phyloP scores from a whole-genome alignment of 148 eudicot species.

The Drosera capensis region DNA sequence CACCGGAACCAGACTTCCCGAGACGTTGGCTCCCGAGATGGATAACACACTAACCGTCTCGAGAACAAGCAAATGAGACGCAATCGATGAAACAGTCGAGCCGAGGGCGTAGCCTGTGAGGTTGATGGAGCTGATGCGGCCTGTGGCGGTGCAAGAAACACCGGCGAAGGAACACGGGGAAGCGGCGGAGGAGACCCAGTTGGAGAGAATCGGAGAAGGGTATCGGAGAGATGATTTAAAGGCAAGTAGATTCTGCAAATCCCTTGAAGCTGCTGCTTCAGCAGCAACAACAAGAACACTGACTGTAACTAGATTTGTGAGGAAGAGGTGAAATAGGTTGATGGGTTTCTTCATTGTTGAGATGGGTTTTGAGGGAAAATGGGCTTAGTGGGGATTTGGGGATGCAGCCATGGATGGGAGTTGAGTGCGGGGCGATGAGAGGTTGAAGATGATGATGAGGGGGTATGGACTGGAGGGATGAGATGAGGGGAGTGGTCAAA shows the following conservation, averaged over 20 bases:
- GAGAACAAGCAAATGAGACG: too few relatives aligned
- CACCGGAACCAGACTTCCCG: conserved; percentile 28
- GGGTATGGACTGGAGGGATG: conserved; percentile 4
- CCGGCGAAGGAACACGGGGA: conserved; percentile 64
- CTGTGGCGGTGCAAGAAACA: conserved; percentile 35
- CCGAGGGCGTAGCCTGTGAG: conserved; percentile 52
- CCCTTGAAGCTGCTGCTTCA: conserved; percentile 9
- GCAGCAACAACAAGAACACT: background rate
- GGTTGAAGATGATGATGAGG: background rate
- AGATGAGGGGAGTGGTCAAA: conserved; percentile 24
- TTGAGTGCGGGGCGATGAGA: too few relatives aligned
- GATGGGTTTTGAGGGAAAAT: too few relatives aligned
- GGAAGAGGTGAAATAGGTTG: background rate
- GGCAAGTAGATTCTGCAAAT: conserved; percentile 34
- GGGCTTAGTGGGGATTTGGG: too few relatives aligned
- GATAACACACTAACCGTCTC: conserved; percentile 24
- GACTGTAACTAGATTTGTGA: too few relatives aligned
- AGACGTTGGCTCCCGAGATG: conserved; percentile 34
- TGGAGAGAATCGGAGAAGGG: conserved; percentile 30
- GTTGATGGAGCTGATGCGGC: conserved; percentile 21
- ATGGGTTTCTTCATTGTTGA: too few relatives aligned
- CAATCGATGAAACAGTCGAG: conserved; percentile 20
- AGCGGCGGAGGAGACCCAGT: conserved; percentile 28
- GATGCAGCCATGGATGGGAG: too few relatives aligned
- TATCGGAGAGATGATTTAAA: conserved; percentile 52